Conservation (phyloP, 2,329 filamentous ascomycete genomes). For the Pyrenophora seminiperda region DNA sequence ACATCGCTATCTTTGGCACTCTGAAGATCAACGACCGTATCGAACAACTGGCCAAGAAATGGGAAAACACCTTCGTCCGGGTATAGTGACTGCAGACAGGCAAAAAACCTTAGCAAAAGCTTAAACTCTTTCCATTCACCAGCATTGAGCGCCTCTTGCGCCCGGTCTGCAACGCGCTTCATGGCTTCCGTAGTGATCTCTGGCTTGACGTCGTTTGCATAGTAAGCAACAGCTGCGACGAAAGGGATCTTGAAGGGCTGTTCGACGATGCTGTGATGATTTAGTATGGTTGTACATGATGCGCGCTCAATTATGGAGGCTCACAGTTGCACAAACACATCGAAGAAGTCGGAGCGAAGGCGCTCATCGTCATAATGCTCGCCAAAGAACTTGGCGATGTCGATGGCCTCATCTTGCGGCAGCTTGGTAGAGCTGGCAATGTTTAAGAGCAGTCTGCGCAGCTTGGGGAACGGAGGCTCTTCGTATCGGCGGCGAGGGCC, state of each 20-base stretch:
- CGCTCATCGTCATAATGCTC: conserved; percentile 81
- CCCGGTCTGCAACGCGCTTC: conserved; percentile 62
- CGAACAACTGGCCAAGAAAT: conserved; percentile 87
- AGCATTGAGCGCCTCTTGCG: conserved; percentile 69
- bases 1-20: conserved; percentile 92
- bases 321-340: conserved; percentile 74
- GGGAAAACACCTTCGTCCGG: conserved; percentile 85
- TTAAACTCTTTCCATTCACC: conserved; percentile 93
- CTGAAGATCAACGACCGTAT: conserved; percentile 87
- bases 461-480: conserved; percentile 43
- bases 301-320: conserved; percentile 23
- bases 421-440: conserved; percentile 47
- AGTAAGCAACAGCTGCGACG: conserved; percentile 79
- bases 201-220: conserved; percentile 76
- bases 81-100: conserved; percentile 79
- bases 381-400: conserved; percentile 66
- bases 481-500: conserved; percentile 42
- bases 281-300: conserved; percentile 16
- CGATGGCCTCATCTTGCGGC: conserved; percentile 45
- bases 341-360: conserved; percentile 72
- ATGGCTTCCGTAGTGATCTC: conserved; percentile 76
- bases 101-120: conserved; percentile 84
- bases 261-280: conserved; percentile 66
- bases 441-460: conserved; percentile 43
- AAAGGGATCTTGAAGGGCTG: conserved; percentile 99